Evolutionary conservation across 352 stramenopile species (phyloP).

Genomic region (Globisporangium echinulatum): DNA sequence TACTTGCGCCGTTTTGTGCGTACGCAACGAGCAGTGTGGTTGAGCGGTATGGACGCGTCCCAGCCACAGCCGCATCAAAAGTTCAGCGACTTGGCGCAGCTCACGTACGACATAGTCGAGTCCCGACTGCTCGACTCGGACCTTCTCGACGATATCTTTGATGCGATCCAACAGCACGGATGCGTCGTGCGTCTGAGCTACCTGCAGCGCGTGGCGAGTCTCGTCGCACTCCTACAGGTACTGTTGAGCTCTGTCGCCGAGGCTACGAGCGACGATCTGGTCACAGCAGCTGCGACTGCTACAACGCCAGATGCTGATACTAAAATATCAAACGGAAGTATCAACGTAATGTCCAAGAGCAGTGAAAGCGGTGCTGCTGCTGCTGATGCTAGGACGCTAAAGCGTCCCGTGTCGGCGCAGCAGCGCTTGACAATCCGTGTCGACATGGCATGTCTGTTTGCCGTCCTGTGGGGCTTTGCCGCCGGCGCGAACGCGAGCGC

Average conservation of each 20-base stretch:
- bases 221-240: conserved; percentile 39
- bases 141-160: conserved; percentile 19
- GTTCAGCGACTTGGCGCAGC: conserved; percentile 1
- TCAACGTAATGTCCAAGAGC: background rate
- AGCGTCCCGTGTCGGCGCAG: too few relatives aligned
- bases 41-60: background rate
- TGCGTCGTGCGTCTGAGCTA: conserved; percentile 17
- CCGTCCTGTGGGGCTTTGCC: conserved; percentile 48
- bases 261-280: conserved; percentile 3
- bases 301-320: background rate
- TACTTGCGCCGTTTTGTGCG: conserved; percentile 24
- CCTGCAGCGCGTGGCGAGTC: conserved; percentile 36
- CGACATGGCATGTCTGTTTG: conserved; percentile 45
- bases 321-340: conserved; percentile 4
- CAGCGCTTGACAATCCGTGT: conserved; percentile 24
- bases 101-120: conserved; percentile 19
- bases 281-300: background rate
- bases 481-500: conserved; percentile 14
- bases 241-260: conserved; percentile 15
- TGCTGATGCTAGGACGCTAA: too few relatives aligned
- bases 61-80: too few relatives aligned
- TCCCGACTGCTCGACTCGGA: conserved; percentile 17
- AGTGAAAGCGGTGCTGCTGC: too few relatives aligned
- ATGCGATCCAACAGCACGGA: conserved; percentile 23
- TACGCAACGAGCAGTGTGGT: conserved; percentile 10